Conservation (phyloP, 805 yeast genomes). For the Nakazawaea ishiwadae region DNA sequence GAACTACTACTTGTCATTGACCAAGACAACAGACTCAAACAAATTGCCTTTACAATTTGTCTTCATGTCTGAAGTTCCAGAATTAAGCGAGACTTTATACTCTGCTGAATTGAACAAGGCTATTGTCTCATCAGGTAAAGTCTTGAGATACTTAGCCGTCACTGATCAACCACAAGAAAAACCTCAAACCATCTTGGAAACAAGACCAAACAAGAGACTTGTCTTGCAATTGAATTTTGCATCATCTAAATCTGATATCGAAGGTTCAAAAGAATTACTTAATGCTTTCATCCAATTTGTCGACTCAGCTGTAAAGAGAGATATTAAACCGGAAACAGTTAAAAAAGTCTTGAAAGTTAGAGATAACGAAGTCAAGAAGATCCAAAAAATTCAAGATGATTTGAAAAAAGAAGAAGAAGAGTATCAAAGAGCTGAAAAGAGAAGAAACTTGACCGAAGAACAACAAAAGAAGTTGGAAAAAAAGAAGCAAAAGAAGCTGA, state of each 20-base stretch:
- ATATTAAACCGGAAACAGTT: slow-evolving; percentile 69
- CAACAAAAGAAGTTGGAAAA: slow-evolving; percentile 71
- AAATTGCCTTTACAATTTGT: slow-evolving; percentile 72
- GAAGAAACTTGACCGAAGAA: slow-evolving; percentile 58
- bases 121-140: slow-evolving; percentile 23
- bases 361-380: slow-evolving; percentile 64
- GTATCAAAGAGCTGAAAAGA: slow-evolving; percentile 66
- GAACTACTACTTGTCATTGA: slow-evolving; percentile 78
- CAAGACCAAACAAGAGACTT: slow-evolving; percentile 48
- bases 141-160: slow-evolving; percentile 65
- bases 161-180: slow-evolving; percentile 80
- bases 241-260: slow-evolving; percentile 42
- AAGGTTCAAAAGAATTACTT: slow-evolving; percentile 44
- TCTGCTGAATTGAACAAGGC: slow-evolving; percentile 41
- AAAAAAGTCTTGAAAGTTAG: slow-evolving; percentile 77
- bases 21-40: slow-evolving; percentile 72
- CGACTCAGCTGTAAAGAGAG: slow-evolving; percentile 51
- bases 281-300: slow-evolving; percentile 53
- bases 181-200: slow-evolving; percentile 58
- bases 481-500: slow-evolving; percentile 73
- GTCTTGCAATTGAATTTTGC: slow-evolving; percentile 53
- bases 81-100: slow-evolving; percentile 64
- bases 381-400: slow-evolving; percentile 65
- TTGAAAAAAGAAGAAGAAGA: slow-evolving; percentile 63
- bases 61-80: slow-evolving; percentile 85